Percentiles rank a stretch among this genome's conserved stretches.
Conservation (phyloP, 179 eudicot genomes). For the Carnegiea gigantea region DNA sequence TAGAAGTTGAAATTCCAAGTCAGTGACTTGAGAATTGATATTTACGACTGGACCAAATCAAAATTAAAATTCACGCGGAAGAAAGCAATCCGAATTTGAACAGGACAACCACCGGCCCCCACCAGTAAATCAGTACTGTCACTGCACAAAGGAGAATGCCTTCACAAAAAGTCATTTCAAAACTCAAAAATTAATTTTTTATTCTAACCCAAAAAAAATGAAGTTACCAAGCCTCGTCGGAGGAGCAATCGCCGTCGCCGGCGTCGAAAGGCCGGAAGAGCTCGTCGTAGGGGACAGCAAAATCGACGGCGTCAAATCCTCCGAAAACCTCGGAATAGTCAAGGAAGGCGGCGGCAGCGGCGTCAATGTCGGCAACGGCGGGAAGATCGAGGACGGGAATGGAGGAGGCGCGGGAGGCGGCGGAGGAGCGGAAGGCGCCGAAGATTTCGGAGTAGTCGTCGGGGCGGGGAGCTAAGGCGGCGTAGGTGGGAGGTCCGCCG, state of each 20-base stretch:
- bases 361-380: slow-evolving; percentile 27
- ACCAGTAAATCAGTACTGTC: background rate
- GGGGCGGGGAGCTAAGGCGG: slow-evolving; percentile 51
- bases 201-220: background rate
- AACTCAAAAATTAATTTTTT: background rate
- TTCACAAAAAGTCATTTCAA: background rate
- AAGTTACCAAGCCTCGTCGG: slow-evolving; percentile 65
- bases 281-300: slow-evolving; percentile 48
- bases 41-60: background rate
- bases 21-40: background rate
- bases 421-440: slow-evolving; percentile 45
- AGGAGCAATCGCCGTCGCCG: slow-evolving; percentile 34
- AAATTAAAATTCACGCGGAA: background rate
- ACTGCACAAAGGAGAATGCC: background rate
- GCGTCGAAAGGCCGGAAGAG: slow-evolving; percentile 32
- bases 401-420: slow-evolving; percentile 48
- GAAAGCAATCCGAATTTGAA: background rate
- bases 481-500: slow-evolving; percentile 52
- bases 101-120: background rate
- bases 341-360: slow-evolving; percentile 23
- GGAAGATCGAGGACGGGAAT: slow-evolving; percentile 80
- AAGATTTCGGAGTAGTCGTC: slow-evolving; percentile 80
- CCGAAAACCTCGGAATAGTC: slow-evolving; percentile 72
- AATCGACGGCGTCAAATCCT: slow-evolving; percentile 41
- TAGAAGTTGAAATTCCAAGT: background rate